Base-by-base conservation (phyloP, 208 protist species). In the Crithidia thermophila region DNA sequence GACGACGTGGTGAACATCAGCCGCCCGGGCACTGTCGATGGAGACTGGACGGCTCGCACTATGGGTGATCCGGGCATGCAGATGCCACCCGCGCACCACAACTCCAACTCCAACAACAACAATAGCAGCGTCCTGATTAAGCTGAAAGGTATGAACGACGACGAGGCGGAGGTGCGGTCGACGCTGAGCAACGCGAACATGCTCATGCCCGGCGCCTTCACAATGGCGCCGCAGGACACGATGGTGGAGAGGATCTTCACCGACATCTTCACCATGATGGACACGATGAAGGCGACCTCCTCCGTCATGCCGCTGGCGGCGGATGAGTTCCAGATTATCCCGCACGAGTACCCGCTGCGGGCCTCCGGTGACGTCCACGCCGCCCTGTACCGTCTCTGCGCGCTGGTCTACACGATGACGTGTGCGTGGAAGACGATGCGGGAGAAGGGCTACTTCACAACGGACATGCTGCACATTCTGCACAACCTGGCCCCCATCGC, bases 391-490 rank as follows among this genome's bases (percentile, higher is more conserved):
- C 87, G 81, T 21, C 71, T 86, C 37, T 90, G 82, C 57, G 71
- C 75, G 20, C 72, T 93, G 25, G 63, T 93, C 36, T 90, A 90
- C 62, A 86, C 72, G 0, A 93, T 93, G 84, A 59, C 82, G 20
- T 90, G 87, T 47, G 71, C 81, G 34, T 93, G 87, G 84, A 87
- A 90, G 75, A 67, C 79, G 33, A 89, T 93, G 87, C 75, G 84
- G 1, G 87, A 88, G 28, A 89, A 90, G 53, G 81, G 77, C 21
- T 93, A 93, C 64, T 93, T 93, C 42, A 90, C 87, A 21, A 33
- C 43, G 4, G 83, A 87, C 46, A 75, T 90, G 69, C 47, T 81
- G 4, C 83, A 84, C 60, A 81, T 93, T 27, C 63, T 93, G 18
- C 78, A 81, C 65, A 90, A 90, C 66, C 20, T 93, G 9, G 56